Evolutionary conservation across 2,329 filamentous ascomycete genomes (phyloP), one percentile per base, ranked within the genome.

Genomic region (Clarireedia hainanense): DNA sequence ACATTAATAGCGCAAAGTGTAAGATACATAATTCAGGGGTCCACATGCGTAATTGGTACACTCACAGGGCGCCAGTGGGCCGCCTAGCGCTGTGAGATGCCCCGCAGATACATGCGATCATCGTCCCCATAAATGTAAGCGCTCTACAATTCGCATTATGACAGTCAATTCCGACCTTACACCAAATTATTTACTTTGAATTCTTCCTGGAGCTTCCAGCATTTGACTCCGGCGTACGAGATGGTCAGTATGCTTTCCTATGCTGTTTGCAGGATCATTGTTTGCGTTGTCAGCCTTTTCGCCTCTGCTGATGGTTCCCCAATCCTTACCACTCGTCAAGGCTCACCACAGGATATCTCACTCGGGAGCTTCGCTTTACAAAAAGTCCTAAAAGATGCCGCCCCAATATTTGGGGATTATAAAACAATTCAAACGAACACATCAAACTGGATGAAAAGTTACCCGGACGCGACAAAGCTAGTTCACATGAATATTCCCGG

Each of bases 401-500:
- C 69, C 1, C 73, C 75, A 12, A 69, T 77, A 20, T 74, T 77
- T 60, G 76, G 76, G 12, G 15, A 61, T 12, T 71, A 69, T 45
- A 52, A 53, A 4, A 65, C 65, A 6, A 59, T 55, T 5, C 56
- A 59, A 1, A 55, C 49, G 1, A 55, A 58, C 24, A 70, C 67
- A 4, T 63, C 73, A 2, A 65, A 65, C 43, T 79, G 77, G 77
- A 80, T 80, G 77, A 68, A 69, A 24, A 54, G 47, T 0, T 69
- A 75, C 42, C 63, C 71, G 1, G 76, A 80, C 58, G 58, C 68
- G 14, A 76, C 70, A 0, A 69, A 63, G 3, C 60, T 79, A 0
- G 69, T 73, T 2, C 74, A 74, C 17, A 71, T 79, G 64, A 78
- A 75, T 60, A 74, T 79, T 40, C 77, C 77, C 2, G 77, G 77